Conservation (phyloP, 345 rosid genomes). For the Populus deltoides region DNA sequence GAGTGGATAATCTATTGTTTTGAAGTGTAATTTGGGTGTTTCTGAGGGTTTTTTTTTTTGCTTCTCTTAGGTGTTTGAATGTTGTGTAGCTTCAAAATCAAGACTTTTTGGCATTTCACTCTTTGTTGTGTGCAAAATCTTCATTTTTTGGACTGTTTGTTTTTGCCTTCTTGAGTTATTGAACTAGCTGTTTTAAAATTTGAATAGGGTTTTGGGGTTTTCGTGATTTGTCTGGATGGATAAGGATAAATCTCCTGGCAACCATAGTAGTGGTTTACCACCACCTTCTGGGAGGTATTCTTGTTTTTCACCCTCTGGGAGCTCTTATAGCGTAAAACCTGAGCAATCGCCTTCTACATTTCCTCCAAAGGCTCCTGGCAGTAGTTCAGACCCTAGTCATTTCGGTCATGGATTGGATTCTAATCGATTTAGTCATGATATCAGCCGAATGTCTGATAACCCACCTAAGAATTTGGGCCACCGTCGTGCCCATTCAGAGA, state of each 20-base stretch:
- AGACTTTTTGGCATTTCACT: not conserved
- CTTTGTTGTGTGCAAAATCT: not conserved
- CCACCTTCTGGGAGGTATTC: constrained; percentile 59
- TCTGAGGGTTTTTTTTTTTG: not conserved
- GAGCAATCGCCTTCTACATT: constrained; percentile 45
- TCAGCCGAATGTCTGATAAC: constrained; percentile 81
- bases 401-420: constrained; percentile 51
- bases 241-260: constrained; percentile 54
- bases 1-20: not conserved
- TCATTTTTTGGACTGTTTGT: not conserved
- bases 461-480: constrained; percentile 87
- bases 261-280: constrained; percentile 51
- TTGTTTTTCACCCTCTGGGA: constrained; percentile 44
- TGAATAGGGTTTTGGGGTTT: constrained; percentile 6
- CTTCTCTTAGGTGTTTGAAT: not conserved
- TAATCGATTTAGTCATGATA: constrained; percentile 60
- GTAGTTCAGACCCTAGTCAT: constrained; percentile 37
- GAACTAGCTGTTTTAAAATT: not conserved
- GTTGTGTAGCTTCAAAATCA: not conserved
- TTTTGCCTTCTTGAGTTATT: not conserved
- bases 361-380: constrained; percentile 40
- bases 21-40: not conserved
- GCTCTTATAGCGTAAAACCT: constrained; percentile 44
- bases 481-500: constrained; percentile 92
- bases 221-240: constrained; percentile 48